phyloP scores from a whole-genome alignment of 208 protist species.

The Histomonas meleagridis region DNA sequence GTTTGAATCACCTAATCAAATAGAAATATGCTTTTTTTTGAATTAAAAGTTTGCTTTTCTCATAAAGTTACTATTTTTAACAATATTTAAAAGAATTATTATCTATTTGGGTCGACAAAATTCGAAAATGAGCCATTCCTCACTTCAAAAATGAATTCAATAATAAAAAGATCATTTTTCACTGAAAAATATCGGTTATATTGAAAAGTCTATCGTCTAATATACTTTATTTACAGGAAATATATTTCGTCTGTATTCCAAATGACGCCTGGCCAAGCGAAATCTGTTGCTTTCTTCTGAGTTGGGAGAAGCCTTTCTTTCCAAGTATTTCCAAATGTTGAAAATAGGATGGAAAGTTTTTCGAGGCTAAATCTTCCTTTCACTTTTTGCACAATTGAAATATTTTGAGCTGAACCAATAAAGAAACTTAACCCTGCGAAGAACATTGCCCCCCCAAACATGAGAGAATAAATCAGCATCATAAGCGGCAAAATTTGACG shows the following conservation, averaged over 20 bases:
- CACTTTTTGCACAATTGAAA: background rate
- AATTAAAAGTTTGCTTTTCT: too few relatives aligned
- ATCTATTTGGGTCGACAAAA: too few relatives aligned
- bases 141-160: too few relatives aligned
- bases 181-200: too few relatives aligned
- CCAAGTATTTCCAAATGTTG: background rate
- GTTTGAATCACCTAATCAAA: too few relatives aligned
- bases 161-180: too few relatives aligned
- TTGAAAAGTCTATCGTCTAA: too few relatives aligned
- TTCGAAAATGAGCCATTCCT: too few relatives aligned
- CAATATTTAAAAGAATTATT: too few relatives aligned
- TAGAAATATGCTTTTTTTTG: too few relatives aligned
- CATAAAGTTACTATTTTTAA: too few relatives aligned
- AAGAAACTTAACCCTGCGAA: background rate
- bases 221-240: too few relatives aligned
- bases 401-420: background rate
- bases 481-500: background rate
- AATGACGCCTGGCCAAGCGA: background rate
- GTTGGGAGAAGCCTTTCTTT: background rate
- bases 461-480: background rate
- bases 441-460: background rate
- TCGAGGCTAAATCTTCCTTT: background rate
- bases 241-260: background rate
- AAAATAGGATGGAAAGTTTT: background rate
- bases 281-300: background rate